Evolutionary conservation across 768 basidiomycete genomes (phyloP), one percentile per base, ranked within the genome.

Genomic region (Leccinum broughii): DNA sequence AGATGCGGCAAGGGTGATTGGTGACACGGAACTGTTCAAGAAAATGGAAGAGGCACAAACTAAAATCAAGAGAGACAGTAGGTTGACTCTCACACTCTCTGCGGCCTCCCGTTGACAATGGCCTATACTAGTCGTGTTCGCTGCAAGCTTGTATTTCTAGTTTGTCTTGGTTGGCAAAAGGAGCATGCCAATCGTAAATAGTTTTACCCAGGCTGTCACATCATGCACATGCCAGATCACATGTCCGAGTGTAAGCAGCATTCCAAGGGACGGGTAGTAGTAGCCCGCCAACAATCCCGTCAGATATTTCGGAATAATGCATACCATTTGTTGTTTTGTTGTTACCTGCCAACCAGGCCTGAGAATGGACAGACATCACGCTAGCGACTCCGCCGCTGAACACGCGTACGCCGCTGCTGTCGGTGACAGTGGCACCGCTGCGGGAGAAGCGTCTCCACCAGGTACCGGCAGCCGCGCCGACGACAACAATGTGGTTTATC

Each of bases 41-140:
- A 98, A 98, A 74, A 97, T 98, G 95, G 96, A 98, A 69, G 92
- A 94, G 66, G 88, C 92, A 0, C 95, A 98, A 70, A 83, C 86
- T 44, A 90, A 89, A 74, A 98, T 99, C 66, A 96, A 96, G 74
- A 80, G 97, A 73, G 97, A 98, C 73, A 96, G 94, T 95, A 74
- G 81, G 94, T 85, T 34, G 15, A 17, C 3, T 65, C 46, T 13
- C 54, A 41, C 64, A 15, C 32, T 41, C 15, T 52, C 34, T 24
- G 24, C 28, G 4, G 59, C 30, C n/a, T 3, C 28, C 34, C 14
- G 28, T 60, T 64, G 55, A 66, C 62, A 56, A 30, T 58, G 44
- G 20, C 58, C 24, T 54, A 51, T 46, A 35, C 11, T 64, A 93
- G 91, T 93, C 73, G 88, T 93, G 49, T 93, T 93, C 71, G 91